Evolutionary conservation across 1,139 yeast species (phyloP).

Genomic region (Yamadazyma sp.): DNA sequence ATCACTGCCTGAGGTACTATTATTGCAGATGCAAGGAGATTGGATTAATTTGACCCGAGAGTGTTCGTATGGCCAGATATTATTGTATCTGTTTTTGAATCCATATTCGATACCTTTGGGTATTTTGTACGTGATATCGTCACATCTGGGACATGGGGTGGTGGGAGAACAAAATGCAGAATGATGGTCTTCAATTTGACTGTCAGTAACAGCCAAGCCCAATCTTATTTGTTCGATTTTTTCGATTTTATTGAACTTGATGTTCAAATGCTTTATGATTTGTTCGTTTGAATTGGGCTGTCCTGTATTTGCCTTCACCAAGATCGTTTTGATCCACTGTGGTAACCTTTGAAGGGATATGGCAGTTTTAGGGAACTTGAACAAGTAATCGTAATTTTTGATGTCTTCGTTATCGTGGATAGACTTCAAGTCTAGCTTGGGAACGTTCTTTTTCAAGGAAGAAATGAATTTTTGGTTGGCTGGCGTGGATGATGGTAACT

Average conservation of each 20-base stretch:
- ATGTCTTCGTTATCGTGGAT: slow-evolving; percentile 18
- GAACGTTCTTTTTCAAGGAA: slow-evolving; percentile 30
- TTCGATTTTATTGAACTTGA: slow-evolving; percentile 50
- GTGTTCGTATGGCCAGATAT: slow-evolving; percentile 50
- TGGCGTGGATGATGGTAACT: slow-evolving; percentile 36
- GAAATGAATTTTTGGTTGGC: slow-evolving; percentile 31
- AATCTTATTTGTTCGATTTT: slow-evolving; percentile 49
- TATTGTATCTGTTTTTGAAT: slow-evolving; percentile 44
- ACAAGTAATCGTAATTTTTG: slow-evolving; percentile 33
- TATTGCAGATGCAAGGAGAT: slow-evolving; percentile 12
- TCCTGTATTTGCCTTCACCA: slow-evolving; percentile 6
- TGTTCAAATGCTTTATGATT: slow-evolving; percentile 33
- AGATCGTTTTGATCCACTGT: slow-evolving; percentile 41
- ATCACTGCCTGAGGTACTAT: not conserved
- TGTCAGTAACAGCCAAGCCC: slow-evolving; percentile 27
- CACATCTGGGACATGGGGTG: slow-evolving; percentile 46
- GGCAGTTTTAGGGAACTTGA: slow-evolving; percentile 32
- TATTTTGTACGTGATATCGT: slow-evolving; percentile 43
- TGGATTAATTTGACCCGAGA: slow-evolving; percentile 37
- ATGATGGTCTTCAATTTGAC: slow-evolving; percentile 9
- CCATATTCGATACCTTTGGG: slow-evolving; percentile 55
- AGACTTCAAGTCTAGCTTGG: slow-evolving; percentile 18
- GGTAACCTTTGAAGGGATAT: slow-evolving; percentile 31
- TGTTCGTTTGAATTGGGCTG: slow-evolving; percentile 18
- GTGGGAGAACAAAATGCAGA: slow-evolving; percentile 41